These are phyloP conservation scores for Pseudogymnoascus verrucosus DNA, from an alignment of 2,329 filamentous ascomycete species.

Conservation along the genomic window DNA sequence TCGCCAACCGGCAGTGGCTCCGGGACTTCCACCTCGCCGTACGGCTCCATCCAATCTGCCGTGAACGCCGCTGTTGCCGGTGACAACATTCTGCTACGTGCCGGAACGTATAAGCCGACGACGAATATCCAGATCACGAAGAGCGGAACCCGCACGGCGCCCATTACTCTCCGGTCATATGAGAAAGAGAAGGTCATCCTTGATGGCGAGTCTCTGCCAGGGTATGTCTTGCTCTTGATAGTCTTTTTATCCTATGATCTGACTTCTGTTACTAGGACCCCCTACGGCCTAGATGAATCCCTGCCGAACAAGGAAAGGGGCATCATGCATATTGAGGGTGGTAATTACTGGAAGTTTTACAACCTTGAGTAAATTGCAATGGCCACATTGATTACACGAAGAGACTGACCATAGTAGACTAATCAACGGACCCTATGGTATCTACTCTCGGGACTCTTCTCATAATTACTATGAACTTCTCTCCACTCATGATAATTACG, in stretches of 20 bases:
- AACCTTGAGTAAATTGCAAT: slow-evolving; percentile 24
- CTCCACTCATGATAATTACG: slow-evolving; percentile 33
- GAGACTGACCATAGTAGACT: slow-evolving; percentile 13
- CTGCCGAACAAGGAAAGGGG: slow-evolving; percentile 37
- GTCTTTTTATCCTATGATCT: background rate
- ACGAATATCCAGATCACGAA: slow-evolving; percentile 41
- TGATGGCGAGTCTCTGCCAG: slow-evolving; percentile 35
- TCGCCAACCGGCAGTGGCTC: slow-evolving; percentile 35
- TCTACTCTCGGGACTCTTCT: slow-evolving; percentile 29
- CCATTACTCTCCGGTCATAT: slow-evolving; percentile 37
- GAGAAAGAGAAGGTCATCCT: slow-evolving; percentile 37
- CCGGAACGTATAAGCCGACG: slow-evolving; percentile 37
- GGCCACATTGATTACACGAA: background rate
- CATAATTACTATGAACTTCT: slow-evolving; percentile 32
- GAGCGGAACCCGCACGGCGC: slow-evolving; percentile 33
- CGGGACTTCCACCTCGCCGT: slow-evolving; percentile 34
- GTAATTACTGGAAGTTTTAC: slow-evolving; percentile 39
- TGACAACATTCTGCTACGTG: slow-evolving; percentile 38
- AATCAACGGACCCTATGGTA: slow-evolving; percentile 33
- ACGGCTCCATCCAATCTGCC: slow-evolving; percentile 39
- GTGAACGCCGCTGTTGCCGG: slow-evolving; percentile 38
- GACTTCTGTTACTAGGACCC: slow-evolving; percentile 27
- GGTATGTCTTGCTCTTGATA: background rate
- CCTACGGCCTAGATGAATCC: slow-evolving; percentile 32
- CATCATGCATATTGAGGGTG: slow-evolving; percentile 39